phyloP scores from a whole-genome alignment of 495 filamentous ascomycete species.

The Podospora pseudoanserina region DNA sequence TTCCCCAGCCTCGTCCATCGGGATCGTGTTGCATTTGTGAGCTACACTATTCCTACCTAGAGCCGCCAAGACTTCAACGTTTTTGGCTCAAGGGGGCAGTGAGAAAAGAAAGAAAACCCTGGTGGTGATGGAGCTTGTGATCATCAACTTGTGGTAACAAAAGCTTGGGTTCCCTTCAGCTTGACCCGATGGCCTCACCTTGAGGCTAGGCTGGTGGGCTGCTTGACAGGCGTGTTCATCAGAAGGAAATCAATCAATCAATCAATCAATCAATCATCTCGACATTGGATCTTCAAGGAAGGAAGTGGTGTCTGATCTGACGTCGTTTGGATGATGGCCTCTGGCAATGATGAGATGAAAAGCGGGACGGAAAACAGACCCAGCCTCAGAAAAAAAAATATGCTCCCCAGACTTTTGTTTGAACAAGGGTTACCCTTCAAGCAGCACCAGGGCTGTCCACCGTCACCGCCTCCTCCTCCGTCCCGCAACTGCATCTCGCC shows the following conservation, averaged over 20 bases:
- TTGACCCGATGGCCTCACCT: not conserved
- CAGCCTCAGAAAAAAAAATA: not conserved
- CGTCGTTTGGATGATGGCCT: not conserved
- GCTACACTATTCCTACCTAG: not conserved
- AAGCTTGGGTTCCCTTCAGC: not conserved
- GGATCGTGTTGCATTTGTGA: not conserved
- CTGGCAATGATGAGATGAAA: conserved; percentile 3
- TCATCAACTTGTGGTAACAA: not conserved
- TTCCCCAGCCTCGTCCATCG: not conserved
- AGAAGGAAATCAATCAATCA: not conserved
- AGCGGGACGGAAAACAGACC: not conserved
- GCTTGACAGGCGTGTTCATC: not conserved
- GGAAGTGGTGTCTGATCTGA: not conserved
- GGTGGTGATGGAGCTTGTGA: not conserved
- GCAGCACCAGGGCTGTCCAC: not conserved
- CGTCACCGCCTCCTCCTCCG: not conserved
- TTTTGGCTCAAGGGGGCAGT: not conserved
- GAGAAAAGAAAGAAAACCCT: not conserved
- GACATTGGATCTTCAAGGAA: not conserved
- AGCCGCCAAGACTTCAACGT: not conserved
- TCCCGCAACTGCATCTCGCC: not conserved
- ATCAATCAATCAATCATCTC: not conserved
- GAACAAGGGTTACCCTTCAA: conserved; percentile 1
- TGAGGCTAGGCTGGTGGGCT: not conserved
- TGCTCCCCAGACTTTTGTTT: conserved; percentile 6